phyloP scores from a whole-genome alignment of 129 eudicot genomes.

The Dittrichia graveolens region DNA sequence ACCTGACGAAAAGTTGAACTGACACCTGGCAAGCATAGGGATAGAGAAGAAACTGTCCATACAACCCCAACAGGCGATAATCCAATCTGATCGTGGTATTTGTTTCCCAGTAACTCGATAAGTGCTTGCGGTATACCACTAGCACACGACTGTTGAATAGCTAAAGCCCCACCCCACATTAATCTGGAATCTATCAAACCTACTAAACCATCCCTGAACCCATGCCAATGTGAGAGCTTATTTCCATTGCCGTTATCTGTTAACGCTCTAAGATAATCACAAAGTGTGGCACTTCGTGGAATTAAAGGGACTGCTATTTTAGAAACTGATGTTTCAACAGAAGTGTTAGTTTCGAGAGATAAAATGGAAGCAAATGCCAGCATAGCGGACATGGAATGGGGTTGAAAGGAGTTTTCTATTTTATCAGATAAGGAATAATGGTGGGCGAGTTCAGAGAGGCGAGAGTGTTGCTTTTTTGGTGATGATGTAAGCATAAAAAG shows the following conservation, averaged over 20 bases:
- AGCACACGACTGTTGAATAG: slow-evolving; percentile 94
- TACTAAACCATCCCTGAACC: slow-evolving; percentile 82
- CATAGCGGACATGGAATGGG: slow-evolving; percentile 87
- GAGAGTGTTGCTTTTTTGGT: slow-evolving; percentile 76
- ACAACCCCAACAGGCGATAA: slow-evolving; percentile 88
- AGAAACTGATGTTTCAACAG: slow-evolving; percentile 56
- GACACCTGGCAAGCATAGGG: slow-evolving; percentile 94
- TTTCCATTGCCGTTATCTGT: slow-evolving; percentile 45
- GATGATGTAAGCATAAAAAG: slow-evolving; percentile 77
- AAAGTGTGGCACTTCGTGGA: slow-evolving; percentile 86
- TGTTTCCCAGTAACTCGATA: slow-evolving; percentile 61
- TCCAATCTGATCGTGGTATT: slow-evolving; percentile 58
- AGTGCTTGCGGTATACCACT: slow-evolving; percentile 95
- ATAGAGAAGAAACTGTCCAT: slow-evolving; percentile 82
- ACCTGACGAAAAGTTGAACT: slow-evolving; percentile 75
- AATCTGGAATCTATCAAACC: slow-evolving; percentile 81
- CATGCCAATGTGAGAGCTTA: slow-evolving; percentile 82
- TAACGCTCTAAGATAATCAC: slow-evolving; percentile 65
- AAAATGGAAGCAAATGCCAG: slow-evolving; percentile 90
- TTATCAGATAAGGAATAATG: slow-evolving; percentile 77
- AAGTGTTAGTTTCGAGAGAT: slow-evolving; percentile 61
- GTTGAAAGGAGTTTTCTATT: slow-evolving; percentile 62
- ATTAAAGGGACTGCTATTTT: slow-evolving; percentile 89
- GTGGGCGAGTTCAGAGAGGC: slow-evolving; percentile 84
- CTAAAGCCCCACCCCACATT: slow-evolving; percentile 91